phyloP scores from a whole-genome alignment of 176 grass and related monocot genomes.

The Poa annua region DNA sequence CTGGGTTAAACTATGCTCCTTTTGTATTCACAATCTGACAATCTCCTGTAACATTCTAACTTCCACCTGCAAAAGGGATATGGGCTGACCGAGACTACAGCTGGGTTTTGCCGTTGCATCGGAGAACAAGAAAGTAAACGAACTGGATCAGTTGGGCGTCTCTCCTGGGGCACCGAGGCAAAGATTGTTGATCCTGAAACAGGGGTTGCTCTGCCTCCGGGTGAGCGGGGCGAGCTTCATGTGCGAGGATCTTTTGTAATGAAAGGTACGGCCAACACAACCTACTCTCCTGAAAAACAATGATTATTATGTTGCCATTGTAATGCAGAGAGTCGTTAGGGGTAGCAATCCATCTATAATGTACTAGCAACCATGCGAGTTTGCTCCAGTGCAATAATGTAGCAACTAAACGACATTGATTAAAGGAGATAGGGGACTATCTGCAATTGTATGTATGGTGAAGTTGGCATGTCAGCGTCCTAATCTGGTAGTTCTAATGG shows the following conservation, averaged over 20 bases:
- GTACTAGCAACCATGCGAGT: not conserved
- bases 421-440: not conserved
- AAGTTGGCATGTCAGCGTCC: constrained; percentile 1
- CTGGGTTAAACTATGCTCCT: not conserved
- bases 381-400: not conserved
- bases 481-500: not conserved
- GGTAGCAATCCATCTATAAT: not conserved
- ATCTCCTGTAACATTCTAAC: not conserved
- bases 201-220: constrained; percentile 39
- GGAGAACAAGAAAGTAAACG: constrained; percentile 24
- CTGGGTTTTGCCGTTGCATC: constrained; percentile 39
- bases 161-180: constrained; percentile 36
- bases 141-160: constrained; percentile 46
- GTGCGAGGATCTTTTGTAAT: constrained; percentile 56
- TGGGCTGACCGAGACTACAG: constrained; percentile 54
- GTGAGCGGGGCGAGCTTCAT: constrained; percentile 49
- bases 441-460: not conserved
- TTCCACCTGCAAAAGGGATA: constrained; percentile 56
- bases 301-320: not conserved
- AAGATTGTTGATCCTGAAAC: constrained; percentile 59
- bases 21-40: not conserved
- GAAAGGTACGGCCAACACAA: constrained; percentile 36
- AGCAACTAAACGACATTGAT: not conserved
- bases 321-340: not conserved
- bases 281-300: not conserved